Percentiles rank a stretch among this genome's conserved stretches.
phyloP scores from a whole-genome alignment of 306 rosid species.

The Ceratonia siliqua region DNA sequence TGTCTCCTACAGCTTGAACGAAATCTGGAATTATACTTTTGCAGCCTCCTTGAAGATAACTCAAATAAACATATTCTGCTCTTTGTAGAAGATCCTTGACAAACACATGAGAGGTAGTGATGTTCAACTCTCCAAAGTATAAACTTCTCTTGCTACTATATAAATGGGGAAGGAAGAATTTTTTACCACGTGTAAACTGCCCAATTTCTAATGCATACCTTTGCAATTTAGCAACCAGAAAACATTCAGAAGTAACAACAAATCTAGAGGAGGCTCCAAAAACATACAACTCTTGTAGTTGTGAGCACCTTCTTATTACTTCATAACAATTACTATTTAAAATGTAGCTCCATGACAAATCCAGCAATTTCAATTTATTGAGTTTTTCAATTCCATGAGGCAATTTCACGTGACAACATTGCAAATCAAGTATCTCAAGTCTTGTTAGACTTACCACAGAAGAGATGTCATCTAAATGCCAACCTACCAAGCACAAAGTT shows the following conservation, averaged over 20 bases:
- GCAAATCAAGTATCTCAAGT: too few relatives aligned
- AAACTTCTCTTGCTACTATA: not conserved
- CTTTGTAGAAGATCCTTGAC: not conserved
- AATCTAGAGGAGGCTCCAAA: not conserved
- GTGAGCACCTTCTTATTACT: not conserved
- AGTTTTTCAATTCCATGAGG: not conserved
- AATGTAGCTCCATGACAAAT: not conserved
- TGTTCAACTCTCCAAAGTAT: not conserved
- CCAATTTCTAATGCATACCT: not conserved
- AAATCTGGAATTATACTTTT: not conserved
- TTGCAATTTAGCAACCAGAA: not conserved
- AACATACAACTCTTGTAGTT: not conserved
- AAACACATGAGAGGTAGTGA: not conserved
- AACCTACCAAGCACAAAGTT: accelerated
- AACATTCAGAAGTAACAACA: too few relatives aligned
- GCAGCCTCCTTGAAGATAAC: not conserved
- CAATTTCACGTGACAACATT: not conserved
- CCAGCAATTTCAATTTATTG: not conserved
- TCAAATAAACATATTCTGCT: not conserved
- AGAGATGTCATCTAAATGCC: not conserved
- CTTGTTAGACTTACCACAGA: not conserved
- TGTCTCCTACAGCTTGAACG: not conserved
- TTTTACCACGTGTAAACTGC: not conserved
- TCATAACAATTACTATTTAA: not conserved
- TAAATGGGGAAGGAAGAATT: accelerated